Conservation (phyloP, 2,329 filamentous ascomycete species). For the Ceratocystis ficicola region DNA sequence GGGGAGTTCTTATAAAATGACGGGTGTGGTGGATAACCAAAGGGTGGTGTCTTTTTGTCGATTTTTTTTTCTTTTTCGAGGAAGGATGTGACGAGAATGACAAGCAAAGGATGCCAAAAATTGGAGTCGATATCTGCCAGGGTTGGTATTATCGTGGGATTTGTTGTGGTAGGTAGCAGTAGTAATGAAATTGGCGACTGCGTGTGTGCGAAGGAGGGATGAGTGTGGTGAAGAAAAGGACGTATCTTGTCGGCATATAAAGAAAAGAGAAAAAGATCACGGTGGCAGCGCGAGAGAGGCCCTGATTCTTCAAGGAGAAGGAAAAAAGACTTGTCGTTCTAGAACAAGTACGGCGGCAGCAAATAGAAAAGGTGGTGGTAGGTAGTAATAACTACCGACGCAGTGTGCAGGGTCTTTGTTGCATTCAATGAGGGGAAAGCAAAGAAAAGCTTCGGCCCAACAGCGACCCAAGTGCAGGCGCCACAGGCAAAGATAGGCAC, state of each 20-base stretch:
- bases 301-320: background rate
- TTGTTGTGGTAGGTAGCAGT: background rate
- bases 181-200: background rate
- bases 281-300: background rate
- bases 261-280: background rate
- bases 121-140: conserved; percentile 9
- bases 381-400: conserved; percentile 7
- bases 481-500: conserved; percentile 1
- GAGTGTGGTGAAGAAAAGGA: background rate
- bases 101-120: conserved; percentile 5
- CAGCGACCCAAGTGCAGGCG: background rate
- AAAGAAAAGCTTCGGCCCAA: conserved; percentile 7
- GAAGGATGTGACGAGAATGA: conserved; percentile 7
- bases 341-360: background rate
- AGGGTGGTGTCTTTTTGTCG: background rate
- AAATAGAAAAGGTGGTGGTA: background rate
- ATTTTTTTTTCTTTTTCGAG: background rate
- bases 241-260: background rate
- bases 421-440: conserved; percentile 10
- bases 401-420: background rate
- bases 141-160: conserved; percentile 8
- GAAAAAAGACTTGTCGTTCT: conserved; percentile 5
- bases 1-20: background rate
- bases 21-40: background rate
- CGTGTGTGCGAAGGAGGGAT: background rate